phyloP scores from a whole-genome alignment of 129 eudicot species.

The Escallonia rubra region DNA sequence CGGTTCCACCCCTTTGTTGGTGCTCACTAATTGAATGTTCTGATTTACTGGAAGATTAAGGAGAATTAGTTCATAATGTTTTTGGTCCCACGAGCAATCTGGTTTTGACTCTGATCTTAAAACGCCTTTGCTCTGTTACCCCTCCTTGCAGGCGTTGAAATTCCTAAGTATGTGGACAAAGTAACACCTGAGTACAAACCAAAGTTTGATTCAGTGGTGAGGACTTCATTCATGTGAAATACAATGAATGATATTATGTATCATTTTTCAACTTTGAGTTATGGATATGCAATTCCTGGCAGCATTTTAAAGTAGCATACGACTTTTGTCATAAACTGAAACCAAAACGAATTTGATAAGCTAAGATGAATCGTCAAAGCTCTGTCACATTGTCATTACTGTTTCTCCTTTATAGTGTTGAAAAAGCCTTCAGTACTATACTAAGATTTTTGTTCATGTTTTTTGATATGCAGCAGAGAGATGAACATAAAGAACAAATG shows the following conservation, averaged over 20 bases:
- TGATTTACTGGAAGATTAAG: neutral
- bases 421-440: too few relatives aligned
- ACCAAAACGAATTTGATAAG: too few relatives aligned
- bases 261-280: neutral
- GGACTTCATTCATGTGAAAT: conserved; percentile 5
- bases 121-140: neutral
- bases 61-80: neutral
- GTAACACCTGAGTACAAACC: conserved; percentile 82
- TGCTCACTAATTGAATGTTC: too few relatives aligned
- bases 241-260: too few relatives aligned
- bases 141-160: conserved; percentile 55
- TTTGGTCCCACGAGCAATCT: neutral
- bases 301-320: too few relatives aligned
- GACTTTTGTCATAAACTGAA: too few relatives aligned
- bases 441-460: conserved; percentile 1
- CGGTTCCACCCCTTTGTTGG: too few relatives aligned
- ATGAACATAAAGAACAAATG: conserved; percentile 27
- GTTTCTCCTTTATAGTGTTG: too few relatives aligned
- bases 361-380: too few relatives aligned
- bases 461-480: conserved; percentile 33
- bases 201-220: conserved; percentile 81
- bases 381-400: too few relatives aligned
- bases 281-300: neutral
- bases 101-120: neutral
- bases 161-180: conserved; percentile 84